Conservation (phyloP, 345 rosid species). For the Melaleuca quinquenervia region DNA sequence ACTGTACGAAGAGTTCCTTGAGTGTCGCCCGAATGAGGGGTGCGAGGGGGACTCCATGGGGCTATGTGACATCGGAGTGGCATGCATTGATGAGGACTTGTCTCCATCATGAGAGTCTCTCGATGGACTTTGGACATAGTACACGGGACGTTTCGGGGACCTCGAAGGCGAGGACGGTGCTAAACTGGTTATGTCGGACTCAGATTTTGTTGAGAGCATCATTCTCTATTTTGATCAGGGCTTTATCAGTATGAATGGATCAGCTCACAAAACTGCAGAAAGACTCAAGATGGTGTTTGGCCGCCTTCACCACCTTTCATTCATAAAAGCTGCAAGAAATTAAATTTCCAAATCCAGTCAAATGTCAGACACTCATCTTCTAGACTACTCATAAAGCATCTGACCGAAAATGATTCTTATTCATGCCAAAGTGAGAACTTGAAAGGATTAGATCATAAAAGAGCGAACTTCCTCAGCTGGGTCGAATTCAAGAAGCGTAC, state of each 20-base stretch:
- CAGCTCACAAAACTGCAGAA: neutral
- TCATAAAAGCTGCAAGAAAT: neutral
- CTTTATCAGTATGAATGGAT: neutral
- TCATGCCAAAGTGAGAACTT: neutral
- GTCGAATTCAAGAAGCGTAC: neutral
- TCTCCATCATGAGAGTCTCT: constrained; percentile 91
- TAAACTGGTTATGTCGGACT: constrained; percentile 65
- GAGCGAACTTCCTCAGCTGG: neutral
- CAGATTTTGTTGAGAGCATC: constrained; percentile 61
- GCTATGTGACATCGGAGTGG: constrained; percentile 27
- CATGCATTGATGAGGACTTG: constrained; percentile 65
- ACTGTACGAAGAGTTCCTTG: constrained; percentile 75
- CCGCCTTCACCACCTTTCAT: neutral
- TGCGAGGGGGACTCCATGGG: constrained; percentile 84
- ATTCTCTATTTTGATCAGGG: neutral
- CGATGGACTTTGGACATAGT: constrained; percentile 81
- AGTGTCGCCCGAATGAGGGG: constrained; percentile 72
- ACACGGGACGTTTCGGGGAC: constrained; percentile 64
- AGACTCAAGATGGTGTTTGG: neutral
- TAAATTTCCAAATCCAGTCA: neutral
- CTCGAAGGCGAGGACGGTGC: constrained; percentile 75
- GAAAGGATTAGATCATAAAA: neutral
- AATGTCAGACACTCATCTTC: neutral
- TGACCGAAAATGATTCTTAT: neutral
- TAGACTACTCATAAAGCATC: neutral